Evolutionary conservation across 768 basidiomycete species (phyloP).

Genomic region (Rhizopogon salebrosus): DNA sequence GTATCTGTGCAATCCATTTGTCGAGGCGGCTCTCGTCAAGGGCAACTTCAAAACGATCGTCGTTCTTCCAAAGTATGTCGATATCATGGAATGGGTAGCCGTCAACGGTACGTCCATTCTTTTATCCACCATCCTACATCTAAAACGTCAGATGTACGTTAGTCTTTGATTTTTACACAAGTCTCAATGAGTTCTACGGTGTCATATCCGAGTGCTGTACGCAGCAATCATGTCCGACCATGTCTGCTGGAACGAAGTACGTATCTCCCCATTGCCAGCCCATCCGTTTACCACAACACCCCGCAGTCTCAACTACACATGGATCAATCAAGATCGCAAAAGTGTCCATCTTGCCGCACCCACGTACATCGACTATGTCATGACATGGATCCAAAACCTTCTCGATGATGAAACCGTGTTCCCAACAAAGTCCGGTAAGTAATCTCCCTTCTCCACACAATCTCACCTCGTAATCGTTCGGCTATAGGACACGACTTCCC

Average conservation of each 20-base stretch:
- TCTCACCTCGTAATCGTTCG: background rate
- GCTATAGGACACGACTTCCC: slow-evolving; percentile 81
- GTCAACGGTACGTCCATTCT: slow-evolving; percentile 70
- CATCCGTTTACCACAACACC: background rate
- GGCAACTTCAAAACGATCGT: slow-evolving; percentile 99
- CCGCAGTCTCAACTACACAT: slow-evolving; percentile 82
- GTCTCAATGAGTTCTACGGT: slow-evolving; percentile 95
- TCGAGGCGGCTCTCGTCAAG: slow-evolving; percentile 92
- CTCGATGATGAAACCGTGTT: slow-evolving; percentile 92
- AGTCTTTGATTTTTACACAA: slow-evolving; percentile 98
- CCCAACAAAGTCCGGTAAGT: slow-evolving; percentile 90
- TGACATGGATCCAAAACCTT: slow-evolving; percentile 94
- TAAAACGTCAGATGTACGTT: background rate
- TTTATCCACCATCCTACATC: background rate
- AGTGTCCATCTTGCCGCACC: slow-evolving; percentile 86
- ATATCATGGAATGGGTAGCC: slow-evolving; percentile 96
- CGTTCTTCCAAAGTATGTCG: slow-evolving; percentile 90
- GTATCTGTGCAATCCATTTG: slow-evolving; percentile 92
- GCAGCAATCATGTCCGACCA: slow-evolving; percentile 81
- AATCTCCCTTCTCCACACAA: background rate
- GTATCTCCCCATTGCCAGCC: slow-evolving; percentile 22
- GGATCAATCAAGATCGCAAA: slow-evolving; percentile 91
- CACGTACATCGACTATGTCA: slow-evolving; percentile 96
- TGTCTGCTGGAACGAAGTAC: slow-evolving; percentile 85
- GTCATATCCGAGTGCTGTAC: slow-evolving; percentile 93